phyloP scores from a whole-genome alignment of 1,139 yeast species.

The Blastobotrys elegans region DNA sequence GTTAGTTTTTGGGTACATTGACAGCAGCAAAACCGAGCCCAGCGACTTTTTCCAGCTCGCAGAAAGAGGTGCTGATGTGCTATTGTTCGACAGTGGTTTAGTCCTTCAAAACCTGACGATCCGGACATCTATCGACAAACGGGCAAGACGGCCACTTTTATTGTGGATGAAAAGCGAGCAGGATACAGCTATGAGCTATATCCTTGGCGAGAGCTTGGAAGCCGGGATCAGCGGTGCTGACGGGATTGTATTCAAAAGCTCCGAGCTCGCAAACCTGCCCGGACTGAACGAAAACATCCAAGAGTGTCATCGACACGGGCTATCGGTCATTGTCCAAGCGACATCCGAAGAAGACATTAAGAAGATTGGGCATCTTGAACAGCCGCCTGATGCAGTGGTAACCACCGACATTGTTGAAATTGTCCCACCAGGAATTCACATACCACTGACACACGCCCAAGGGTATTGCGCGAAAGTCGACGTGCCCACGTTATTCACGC shows the following conservation, averaged over 20 bases:
- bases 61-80: slow-evolving; percentile 19
- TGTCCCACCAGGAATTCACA: not conserved
- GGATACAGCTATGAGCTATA: slow-evolving; percentile 16
- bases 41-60: slow-evolving; percentile 23
- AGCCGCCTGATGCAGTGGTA: slow-evolving; percentile 14
- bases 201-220: slow-evolving; percentile 26
- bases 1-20: slow-evolving; percentile 21
- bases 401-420: slow-evolving; percentile 4
- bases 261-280: slow-evolving; percentile 14
- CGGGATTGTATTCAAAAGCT: slow-evolving; percentile 21
- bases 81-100: slow-evolving; percentile 23
- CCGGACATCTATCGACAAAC: slow-evolving; percentile 20
- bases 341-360: slow-evolving; percentile 10
- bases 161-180: slow-evolving; percentile 22
- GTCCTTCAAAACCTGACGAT: slow-evolving; percentile 26
- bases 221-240: slow-evolving; percentile 28
- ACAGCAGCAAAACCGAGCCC: slow-evolving; percentile 27
- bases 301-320: slow-evolving; percentile 14
- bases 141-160: slow-evolving; percentile 23
- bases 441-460: slow-evolving; percentile 4
- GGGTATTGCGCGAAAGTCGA: not conserved
- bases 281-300: slow-evolving; percentile 6
- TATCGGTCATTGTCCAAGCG: slow-evolving; percentile 14
- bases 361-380: not conserved
- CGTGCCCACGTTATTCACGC: slow-evolving; percentile 4